Conservation (phyloP, 108 stramenopile species). For the Mayamaea pseudoterrestris region DNA sequence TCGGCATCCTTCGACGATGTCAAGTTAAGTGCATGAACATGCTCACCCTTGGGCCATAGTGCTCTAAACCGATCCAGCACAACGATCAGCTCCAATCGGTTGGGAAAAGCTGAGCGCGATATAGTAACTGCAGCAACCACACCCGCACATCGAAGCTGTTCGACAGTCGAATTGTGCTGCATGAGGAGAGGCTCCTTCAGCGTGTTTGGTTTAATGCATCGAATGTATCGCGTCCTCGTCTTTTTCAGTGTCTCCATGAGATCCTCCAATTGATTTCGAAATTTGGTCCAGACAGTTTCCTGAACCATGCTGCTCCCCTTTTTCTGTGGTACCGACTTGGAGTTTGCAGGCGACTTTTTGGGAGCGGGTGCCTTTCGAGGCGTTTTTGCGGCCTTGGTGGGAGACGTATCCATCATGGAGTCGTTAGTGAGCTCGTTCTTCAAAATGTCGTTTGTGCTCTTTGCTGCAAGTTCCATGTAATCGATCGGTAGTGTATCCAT, state of each 20-base stretch:
- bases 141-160: constrained; percentile 94
- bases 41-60: constrained; percentile 15
- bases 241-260: constrained; percentile 53
- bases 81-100: constrained; percentile 76
- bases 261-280: constrained; percentile 54
- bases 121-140: constrained; percentile 91
- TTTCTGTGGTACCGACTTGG: constrained; percentile 5
- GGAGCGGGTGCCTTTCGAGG: neutral
- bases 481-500: constrained; percentile 75
- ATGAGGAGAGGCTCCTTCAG: constrained; percentile 64
- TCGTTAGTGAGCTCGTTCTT: constrained; percentile 19
- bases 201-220: constrained; percentile 83
- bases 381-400: neutral
- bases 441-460: constrained; percentile 48
- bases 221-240: constrained; percentile 79
- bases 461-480: constrained; percentile 48
- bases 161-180: constrained; percentile 71
- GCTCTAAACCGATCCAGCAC: constrained; percentile 66
- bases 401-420: neutral
- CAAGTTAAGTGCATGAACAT: neutral
- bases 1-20: constrained; percentile 1
- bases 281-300: constrained; percentile 71
- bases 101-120: constrained; percentile 91
- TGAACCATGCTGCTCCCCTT: constrained; percentile 30
- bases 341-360: constrained; percentile 7